Evolutionary conservation across 1,284 basidiomycete species (phyloP), one percentile per base, ranked within the genome.

Genomic region (Sphaerobolus stellatus): DNA sequence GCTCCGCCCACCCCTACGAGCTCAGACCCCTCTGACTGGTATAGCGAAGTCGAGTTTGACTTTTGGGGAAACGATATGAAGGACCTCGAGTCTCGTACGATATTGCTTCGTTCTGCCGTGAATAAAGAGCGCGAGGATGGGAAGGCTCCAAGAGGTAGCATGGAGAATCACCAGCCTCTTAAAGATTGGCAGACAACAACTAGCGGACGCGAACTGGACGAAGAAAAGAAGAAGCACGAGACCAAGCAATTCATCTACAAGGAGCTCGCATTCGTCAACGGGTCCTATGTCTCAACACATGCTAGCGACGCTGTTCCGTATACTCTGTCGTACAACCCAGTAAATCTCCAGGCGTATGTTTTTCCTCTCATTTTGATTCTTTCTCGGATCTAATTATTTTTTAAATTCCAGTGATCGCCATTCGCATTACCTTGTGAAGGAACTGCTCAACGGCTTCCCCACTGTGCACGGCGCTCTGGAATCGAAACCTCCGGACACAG

Each of bases 311-410:
- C 82, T 14, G 81, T 75, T 4, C 77, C 80, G 2, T 87, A 86
- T 62, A 82, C 86, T 81, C 81, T 81, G 57, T 71, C 82, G 0
- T 88, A 86, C 58, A 78, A 83, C 54, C 71, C 75, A 24, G 70
- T 78, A n/a, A 65, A 76, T 13, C 62, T 86, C 16, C 80, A 84
- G 57, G 85, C 75, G 86, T 86, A 56, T 59, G 81, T 71, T 28
- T n/a, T 14, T 24, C 11, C 38, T 27, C 41, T 34, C 24, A 56
- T 22, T 29, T 48, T 22, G 56, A 48, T 25, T 44, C 13, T 28
- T 41, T 47, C 45, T 31, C 36, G 24, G 5, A n/a, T 48, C 58
- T 38, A 56, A 46, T 41, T 3, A 43, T 25, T 56, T 43, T 27
- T 44, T 46, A 53, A 40, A 18, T 33, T 41, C 25, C 60, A 88